These are phyloP conservation scores for Parmelia sp. DNA, from an alignment of 495 filamentous ascomycete genomes.

Conservation along the genomic window DNA sequence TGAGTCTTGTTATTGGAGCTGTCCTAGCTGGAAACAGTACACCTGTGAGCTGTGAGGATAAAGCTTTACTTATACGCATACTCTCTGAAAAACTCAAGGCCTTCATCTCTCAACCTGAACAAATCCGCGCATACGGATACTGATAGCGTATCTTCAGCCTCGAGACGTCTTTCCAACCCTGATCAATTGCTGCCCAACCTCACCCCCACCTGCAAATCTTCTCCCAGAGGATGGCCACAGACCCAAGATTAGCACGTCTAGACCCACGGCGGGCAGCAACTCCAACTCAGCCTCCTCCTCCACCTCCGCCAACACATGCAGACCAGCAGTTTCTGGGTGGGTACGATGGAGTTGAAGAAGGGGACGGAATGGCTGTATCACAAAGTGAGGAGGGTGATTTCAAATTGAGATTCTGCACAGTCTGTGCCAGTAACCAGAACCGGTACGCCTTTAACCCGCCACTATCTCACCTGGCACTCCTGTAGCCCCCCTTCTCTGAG, in stretches of 20 bases:
- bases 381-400: constrained; percentile 41
- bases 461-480: background rate
- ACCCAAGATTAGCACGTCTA: constrained; percentile 27
- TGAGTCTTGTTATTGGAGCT: constrained; percentile 91
- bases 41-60: constrained; percentile 46
- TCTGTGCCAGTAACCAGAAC: constrained; percentile 96
- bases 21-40: constrained; percentile 60
- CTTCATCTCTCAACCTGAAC: background rate
- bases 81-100: constrained; percentile 27
- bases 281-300: constrained; percentile 47
- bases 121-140: background rate
- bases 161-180: background rate
- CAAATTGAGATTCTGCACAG: constrained; percentile 95
- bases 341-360: constrained; percentile 40
- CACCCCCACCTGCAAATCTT: background rate
- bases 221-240: constrained; percentile 21
- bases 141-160: constrained; percentile 18
- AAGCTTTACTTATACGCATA: constrained; percentile 41
- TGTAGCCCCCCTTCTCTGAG: background rate
- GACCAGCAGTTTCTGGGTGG: constrained; percentile 28
- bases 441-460: constrained; percentile 47
- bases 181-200: background rate
- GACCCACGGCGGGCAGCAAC: constrained; percentile 47
- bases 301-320: constrained; percentile 37
- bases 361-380: constrained; percentile 47